Conservation (phyloP, 164 flowering plant species). For the Berberis vulgaris region DNA sequence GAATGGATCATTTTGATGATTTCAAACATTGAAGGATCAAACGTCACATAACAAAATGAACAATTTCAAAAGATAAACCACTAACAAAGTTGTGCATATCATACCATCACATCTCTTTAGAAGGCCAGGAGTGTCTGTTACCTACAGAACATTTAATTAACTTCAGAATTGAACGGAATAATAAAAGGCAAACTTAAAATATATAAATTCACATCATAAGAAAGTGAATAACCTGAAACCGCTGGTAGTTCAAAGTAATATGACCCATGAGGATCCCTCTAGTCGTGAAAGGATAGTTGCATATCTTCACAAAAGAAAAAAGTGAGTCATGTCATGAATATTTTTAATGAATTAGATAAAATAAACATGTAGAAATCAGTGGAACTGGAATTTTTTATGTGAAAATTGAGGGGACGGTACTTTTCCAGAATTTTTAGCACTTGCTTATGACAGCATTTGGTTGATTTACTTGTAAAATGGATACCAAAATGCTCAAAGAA, state of each 20-base stretch:
- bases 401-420: no score
- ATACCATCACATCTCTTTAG: slow-evolving; percentile 80
- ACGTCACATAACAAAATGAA: no score
- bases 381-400: not conserved
- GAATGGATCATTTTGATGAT: no score
- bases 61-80: no score
- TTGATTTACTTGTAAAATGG: no score
- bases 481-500: no score
- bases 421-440: no score
- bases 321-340: not conserved
- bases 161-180: not conserved
- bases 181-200: not conserved
- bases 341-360: not conserved
- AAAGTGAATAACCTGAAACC: slow-evolving; percentile 58
- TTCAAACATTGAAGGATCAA: no score
- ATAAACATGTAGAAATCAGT: not conserved
- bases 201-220: not conserved
- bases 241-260: slow-evolving; percentile 50
- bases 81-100: not conserved
- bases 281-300: slow-evolving; percentile 97
- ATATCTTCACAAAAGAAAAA: slow-evolving; percentile 37
- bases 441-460: no score
- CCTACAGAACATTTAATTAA: slow-evolving; percentile 34
- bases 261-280: slow-evolving; percentile 99
- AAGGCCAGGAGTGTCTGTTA: slow-evolving; percentile 96